A percentile compares a stretch with the other conserved stretches of the same genome.
These are phyloP conservation scores for Iris macrosiphon DNA, from an alignment of 106 monocot genomes.

Conservation along the genomic window DNA sequence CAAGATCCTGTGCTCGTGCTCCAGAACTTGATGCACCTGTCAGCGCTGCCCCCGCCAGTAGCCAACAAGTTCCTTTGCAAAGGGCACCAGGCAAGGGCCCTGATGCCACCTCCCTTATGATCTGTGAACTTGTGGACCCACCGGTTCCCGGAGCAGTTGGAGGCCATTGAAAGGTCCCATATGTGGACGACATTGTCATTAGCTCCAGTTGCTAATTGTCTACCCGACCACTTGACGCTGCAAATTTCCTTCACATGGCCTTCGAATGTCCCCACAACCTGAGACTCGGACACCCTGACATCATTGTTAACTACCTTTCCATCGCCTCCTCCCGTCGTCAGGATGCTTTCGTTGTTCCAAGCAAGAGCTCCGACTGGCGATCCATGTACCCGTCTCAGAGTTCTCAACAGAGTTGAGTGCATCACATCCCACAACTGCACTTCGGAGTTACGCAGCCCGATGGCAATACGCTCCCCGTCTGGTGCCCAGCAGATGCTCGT, in stretches of 20 bases:
- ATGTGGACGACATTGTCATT: constrained; percentile 47
- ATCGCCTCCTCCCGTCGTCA: constrained; percentile 17
- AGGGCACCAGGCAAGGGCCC: constrained; percentile 41
- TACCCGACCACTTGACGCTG: constrained; percentile 22
- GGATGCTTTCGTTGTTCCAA: constrained; percentile 23
- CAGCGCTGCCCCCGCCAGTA: constrained; percentile 26
- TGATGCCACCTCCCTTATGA: constrained; percentile 33
- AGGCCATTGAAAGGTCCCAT: constrained; percentile 39
- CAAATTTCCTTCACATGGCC: constrained; percentile 20
- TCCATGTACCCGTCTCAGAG: constrained; percentile 9
- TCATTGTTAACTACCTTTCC: constrained; percentile 28
- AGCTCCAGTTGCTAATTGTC: constrained; percentile 49
- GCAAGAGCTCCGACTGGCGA: constrained; percentile 17
- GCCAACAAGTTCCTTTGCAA: constrained; percentile 35
- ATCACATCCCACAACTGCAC: constrained; percentile 49
- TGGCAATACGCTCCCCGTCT: constrained; percentile 47
- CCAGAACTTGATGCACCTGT: constrained; percentile 45
- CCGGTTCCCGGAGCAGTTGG: constrained; percentile 17
- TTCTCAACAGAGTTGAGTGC: constrained; percentile 3
- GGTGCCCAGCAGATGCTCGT: constrained; percentile 75
- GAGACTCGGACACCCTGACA: constrained; percentile 15
- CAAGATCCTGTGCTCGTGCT: constrained; percentile 26
- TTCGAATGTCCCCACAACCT: constrained; percentile 6
- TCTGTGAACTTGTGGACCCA: constrained; percentile 31
- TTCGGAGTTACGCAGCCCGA: constrained; percentile 52